phyloP scores from a whole-genome alignment of 352 stramenopile genomes.

The Phytophthora tentaculata region DNA sequence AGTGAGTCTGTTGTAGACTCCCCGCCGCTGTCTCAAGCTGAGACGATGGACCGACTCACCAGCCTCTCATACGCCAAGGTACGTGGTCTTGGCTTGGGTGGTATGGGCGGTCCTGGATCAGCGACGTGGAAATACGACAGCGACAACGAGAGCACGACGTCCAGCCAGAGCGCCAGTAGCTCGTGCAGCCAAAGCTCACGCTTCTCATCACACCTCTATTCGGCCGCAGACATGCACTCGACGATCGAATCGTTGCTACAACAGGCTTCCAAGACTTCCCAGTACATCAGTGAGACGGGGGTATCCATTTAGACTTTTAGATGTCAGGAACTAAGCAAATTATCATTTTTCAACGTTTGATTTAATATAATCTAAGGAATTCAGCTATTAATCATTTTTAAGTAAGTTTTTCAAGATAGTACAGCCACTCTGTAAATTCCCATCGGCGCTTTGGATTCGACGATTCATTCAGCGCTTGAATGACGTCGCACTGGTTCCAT shows the following conservation, averaged over 20 bases:
- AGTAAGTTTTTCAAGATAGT: too few relatives aligned
- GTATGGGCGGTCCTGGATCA: conserved; percentile 28
- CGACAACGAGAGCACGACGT: conserved; percentile 60
- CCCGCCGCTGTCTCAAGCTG: conserved; percentile 36
- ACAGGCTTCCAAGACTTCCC: conserved; percentile 70
- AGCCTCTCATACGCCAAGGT: conserved; percentile 52
- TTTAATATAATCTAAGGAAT: too few relatives aligned
- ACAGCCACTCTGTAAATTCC: too few relatives aligned
- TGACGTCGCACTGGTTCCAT: too few relatives aligned
- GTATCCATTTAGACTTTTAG: conserved; percentile 43
- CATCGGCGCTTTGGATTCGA: too few relatives aligned
- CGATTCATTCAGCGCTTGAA: too few relatives aligned
- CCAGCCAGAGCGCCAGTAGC: conserved; percentile 46
- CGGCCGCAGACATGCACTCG: conserved; percentile 65
- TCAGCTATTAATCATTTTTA: too few relatives aligned
- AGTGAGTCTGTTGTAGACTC: conserved; percentile 50
- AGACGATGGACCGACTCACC: conserved; percentile 45
- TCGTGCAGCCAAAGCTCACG: conserved; percentile 44
- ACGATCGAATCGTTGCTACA: conserved; percentile 79
- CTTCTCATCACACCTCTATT: conserved; percentile 56
- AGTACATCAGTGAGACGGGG: conserved; percentile 55
- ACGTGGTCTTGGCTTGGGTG: conserved; percentile 37
- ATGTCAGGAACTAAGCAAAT: too few relatives aligned
- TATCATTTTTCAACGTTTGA: too few relatives aligned
- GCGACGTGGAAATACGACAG: conserved; percentile 60